Conservation (phyloP, 352 stramenopile species). For the Globisporangium apiculatum region DNA sequence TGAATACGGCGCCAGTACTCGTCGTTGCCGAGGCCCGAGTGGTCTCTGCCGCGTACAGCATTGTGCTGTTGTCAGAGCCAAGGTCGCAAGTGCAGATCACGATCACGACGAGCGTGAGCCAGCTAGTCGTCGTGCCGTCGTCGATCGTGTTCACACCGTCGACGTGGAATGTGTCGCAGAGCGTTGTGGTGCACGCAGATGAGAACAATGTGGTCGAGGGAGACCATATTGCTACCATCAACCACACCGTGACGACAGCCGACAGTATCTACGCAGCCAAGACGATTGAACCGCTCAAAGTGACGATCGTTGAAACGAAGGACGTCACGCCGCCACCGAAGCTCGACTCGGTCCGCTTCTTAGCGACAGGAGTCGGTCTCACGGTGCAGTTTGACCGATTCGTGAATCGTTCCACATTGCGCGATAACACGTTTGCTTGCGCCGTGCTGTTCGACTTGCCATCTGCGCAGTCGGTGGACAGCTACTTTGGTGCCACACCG, state of each 20-base stretch:
- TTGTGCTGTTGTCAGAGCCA: constrained; percentile 41
- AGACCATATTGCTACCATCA: constrained; percentile 30
- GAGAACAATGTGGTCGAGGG: constrained; percentile 39
- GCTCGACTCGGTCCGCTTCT: constrained; percentile 40
- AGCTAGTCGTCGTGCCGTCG: constrained; percentile 33
- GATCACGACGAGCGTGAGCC: constrained; percentile 22
- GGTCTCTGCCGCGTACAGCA: constrained; percentile 39
- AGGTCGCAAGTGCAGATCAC: constrained; percentile 27
- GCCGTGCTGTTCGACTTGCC: constrained; percentile 52
- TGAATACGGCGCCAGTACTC: constrained; percentile 26
- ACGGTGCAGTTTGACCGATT: constrained; percentile 39
- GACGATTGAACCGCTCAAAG: constrained; percentile 19
- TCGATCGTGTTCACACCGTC: constrained; percentile 26
- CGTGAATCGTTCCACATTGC: constrained; percentile 26
- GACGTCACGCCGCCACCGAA: constrained; percentile 52
- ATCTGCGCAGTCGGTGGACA: constrained; percentile 3
- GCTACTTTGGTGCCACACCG: constrained; percentile 30
- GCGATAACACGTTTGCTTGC: constrained; percentile 33
- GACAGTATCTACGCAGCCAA: constrained; percentile 27
- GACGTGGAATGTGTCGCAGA: constrained; percentile 46
- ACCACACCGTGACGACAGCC: constrained; percentile 15
- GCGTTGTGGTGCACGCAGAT: constrained; percentile 32
- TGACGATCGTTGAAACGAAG: constrained; percentile 57
- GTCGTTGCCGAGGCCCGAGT: constrained; percentile 41
- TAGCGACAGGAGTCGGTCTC: constrained; percentile 37